Percentiles rank a stretch among this genome's conserved stretches.
phyloP scores from a whole-genome alignment of 345 rosid genomes.

The Pistacia atlantica region DNA sequence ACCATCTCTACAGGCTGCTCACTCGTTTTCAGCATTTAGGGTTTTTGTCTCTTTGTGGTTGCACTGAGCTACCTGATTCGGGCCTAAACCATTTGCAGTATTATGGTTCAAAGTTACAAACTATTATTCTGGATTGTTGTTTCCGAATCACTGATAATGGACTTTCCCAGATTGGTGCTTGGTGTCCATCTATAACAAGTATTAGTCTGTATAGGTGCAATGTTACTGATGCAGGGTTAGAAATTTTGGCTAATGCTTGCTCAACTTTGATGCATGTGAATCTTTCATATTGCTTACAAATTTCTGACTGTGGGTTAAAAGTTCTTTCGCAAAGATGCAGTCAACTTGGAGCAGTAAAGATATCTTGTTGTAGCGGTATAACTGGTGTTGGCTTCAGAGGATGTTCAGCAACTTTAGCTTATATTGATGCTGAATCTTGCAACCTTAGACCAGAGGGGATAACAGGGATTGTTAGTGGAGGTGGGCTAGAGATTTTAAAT shows the following conservation, averaged over 20 bases:
- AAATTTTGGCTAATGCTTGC: constrained; percentile 47
- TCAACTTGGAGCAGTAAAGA: constrained; percentile 55
- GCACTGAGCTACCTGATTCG: constrained; percentile 57
- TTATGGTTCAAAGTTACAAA: constrained; percentile 50
- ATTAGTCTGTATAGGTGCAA: constrained; percentile 65
- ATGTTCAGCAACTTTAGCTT: constrained; percentile 55
- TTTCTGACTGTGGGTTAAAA: constrained; percentile 57
- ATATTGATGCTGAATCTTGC: constrained; percentile 60
- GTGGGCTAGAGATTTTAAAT: constrained; percentile 62
- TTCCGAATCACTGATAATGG: constrained; percentile 61
- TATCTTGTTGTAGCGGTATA: constrained; percentile 51
- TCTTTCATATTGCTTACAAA: constrained; percentile 51
- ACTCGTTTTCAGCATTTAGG: constrained; percentile 62
- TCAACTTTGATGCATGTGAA: constrained; percentile 47
- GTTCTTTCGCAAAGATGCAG: constrained; percentile 48
- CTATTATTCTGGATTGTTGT: constrained; percentile 69
- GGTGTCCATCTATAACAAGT: constrained; percentile 51
- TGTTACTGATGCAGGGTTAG: constrained; percentile 58
- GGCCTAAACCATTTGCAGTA: constrained; percentile 46
- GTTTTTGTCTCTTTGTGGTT: constrained; percentile 64
- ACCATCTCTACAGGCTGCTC: constrained; percentile 61
- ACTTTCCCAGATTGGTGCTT: constrained; percentile 42
- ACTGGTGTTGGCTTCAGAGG: constrained; percentile 58
- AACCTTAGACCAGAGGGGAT: constrained; percentile 57
- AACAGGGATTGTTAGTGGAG: constrained; percentile 61